Evolutionary conservation across 176 grass and related monocot species (phyloP).

Genomic region (Triticum timopheevii): DNA sequence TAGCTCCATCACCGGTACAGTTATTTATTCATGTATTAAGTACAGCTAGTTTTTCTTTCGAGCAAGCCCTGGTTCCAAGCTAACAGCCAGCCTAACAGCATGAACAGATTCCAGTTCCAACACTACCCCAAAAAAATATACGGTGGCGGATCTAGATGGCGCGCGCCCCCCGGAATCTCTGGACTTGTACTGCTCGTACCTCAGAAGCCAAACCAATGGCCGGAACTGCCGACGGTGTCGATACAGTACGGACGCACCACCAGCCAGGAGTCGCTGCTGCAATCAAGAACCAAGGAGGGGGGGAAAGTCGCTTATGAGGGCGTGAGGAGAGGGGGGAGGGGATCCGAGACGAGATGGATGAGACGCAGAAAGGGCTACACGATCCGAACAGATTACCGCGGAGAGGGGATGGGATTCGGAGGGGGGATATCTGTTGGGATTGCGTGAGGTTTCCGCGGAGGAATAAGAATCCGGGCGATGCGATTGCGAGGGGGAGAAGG

Average conservation of each 20-base stretch:
- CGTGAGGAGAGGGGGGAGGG: too few relatives aligned
- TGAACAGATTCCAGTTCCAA: neutral
- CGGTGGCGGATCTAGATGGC: neutral
- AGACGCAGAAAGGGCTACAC: neutral
- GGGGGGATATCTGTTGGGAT: neutral
- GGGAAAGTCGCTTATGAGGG: neutral
- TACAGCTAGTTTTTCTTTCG: too few relatives aligned
- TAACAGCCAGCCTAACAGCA: neutral
- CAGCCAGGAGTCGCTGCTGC: neutral
- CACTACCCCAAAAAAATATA: too few relatives aligned
- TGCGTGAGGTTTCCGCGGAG: neutral
- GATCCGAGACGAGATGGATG: neutral
- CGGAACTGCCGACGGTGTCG: neutral
- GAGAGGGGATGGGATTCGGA: neutral
- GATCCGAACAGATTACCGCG: neutral
- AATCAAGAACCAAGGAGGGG: neutral
- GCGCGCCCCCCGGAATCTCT: neutral
- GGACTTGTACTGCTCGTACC: neutral
- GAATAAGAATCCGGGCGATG: neutral
- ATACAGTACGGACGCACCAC: neutral
- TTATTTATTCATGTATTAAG: neutral
- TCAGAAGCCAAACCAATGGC: neutral
- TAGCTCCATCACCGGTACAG: neutral
- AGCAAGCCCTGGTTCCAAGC: neutral
- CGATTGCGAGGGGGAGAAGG: neutral